These are phyloP conservation scores for Teratosphaeria epicoccoides DNA, from an alignment of 2,329 filamentous ascomycete genomes.

Conservation along the genomic window DNA sequence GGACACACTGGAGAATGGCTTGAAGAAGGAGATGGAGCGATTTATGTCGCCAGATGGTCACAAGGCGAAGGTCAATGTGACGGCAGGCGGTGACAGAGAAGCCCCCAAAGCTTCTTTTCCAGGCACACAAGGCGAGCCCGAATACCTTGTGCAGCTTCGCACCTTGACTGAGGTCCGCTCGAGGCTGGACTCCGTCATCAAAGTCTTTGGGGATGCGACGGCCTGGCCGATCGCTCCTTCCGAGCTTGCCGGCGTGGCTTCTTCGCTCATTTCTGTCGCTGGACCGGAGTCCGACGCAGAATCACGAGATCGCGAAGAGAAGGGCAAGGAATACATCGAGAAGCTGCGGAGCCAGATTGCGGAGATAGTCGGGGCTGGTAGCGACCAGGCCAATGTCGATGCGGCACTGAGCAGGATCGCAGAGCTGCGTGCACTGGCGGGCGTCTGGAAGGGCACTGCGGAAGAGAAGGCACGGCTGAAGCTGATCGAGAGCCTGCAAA, in stretches of 20 bases:
- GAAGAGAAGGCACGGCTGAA: slow-evolving; percentile 77
- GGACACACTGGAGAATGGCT: slow-evolving; percentile 62
- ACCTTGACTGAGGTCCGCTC: slow-evolving; percentile 71
- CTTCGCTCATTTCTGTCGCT: slow-evolving; percentile 81
- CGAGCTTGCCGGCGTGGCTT: slow-evolving; percentile 68
- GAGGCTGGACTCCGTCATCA: slow-evolving; percentile 81
- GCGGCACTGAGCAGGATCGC: slow-evolving; percentile 65
- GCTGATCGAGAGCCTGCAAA: slow-evolving; percentile 72
- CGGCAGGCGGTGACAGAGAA: slow-evolving; percentile 2
- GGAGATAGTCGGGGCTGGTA: slow-evolving; percentile 47
- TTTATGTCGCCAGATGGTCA: slow-evolving; percentile 35
- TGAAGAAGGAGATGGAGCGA: slow-evolving; percentile 60
- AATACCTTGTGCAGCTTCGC: slow-evolving; percentile 65
- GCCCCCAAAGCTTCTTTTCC: background rate
- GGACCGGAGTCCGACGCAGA: slow-evolving; percentile 53
- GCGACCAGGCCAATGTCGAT: slow-evolving; percentile 55
- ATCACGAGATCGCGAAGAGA: slow-evolving; percentile 66
- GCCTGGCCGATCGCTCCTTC: slow-evolving; percentile 86
- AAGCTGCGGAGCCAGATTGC: slow-evolving; percentile 61
- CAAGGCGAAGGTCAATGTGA: background rate
- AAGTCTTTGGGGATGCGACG: slow-evolving; percentile 90
- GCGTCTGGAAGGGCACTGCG: slow-evolving; percentile 90
- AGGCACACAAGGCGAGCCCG: slow-evolving; percentile 35
- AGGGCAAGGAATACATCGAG: slow-evolving; percentile 70
- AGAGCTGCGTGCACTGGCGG: slow-evolving; percentile 61